These are phyloP conservation scores for Tetradesmus lagerheimii DNA, from an alignment of 139 green algal genomes.

Conservation along the genomic window DNA sequence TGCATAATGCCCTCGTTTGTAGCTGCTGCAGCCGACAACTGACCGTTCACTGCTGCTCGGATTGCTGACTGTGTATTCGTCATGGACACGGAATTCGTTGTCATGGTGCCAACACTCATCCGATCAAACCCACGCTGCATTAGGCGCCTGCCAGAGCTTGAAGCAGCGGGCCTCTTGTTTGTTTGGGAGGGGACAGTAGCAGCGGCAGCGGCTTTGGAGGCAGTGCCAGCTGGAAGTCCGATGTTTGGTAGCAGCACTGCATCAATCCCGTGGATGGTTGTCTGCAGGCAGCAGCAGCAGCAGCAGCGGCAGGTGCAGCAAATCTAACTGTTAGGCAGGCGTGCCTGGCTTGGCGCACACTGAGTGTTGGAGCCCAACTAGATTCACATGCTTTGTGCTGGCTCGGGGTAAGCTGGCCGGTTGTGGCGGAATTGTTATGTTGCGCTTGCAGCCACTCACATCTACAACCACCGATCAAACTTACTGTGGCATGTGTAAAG, in stretches of 20 bases:
- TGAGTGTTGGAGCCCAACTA: no score
- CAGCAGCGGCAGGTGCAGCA: no score
- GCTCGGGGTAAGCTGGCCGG: no score
- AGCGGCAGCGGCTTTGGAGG: neutral
- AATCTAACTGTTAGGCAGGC: no score
- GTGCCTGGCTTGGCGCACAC: no score
- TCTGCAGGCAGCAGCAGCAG: neutral
- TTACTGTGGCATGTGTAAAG: no score
- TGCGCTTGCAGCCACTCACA: no score
- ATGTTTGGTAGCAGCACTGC: neutral
- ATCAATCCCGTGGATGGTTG: constrained; percentile 11
- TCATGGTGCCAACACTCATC: neutral
- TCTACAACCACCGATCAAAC: no score
- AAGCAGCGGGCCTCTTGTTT: neutral
- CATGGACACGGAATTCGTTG: neutral
- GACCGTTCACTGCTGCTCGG: neutral
- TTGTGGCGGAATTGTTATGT: no score
- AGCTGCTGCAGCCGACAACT: neutral
- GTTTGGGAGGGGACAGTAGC: neutral
- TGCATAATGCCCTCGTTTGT: neutral
- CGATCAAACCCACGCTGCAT: neutral
- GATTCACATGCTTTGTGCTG: no score
- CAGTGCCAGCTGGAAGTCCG: neutral
- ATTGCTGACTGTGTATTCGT: constrained; percentile 26
- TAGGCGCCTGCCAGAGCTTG: neutral